A percentile compares a stretch with the other conserved stretches of the same genome.
Conservation (phyloP, 2,329 filamentous ascomycete genomes). For the Colletotrichum destructivum region DNA sequence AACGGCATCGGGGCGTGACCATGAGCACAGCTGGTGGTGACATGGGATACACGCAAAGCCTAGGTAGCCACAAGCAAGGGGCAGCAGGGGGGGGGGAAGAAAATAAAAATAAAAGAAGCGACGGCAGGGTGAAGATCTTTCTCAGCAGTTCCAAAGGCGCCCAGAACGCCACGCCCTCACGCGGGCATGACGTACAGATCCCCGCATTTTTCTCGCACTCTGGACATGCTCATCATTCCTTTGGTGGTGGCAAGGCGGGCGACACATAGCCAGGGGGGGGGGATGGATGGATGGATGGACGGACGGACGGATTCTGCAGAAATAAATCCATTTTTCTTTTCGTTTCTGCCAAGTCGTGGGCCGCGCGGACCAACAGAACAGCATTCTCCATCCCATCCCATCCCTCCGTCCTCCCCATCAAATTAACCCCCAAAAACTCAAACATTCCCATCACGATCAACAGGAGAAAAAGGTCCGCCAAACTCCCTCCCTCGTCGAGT, state of each 20-base stretch:
- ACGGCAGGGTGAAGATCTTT: conserved; percentile 20
- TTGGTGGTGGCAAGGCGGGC: conserved; percentile 14
- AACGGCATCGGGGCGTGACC: neutral
- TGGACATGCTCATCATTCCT: conserved; percentile 16
- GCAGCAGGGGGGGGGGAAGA: neutral
- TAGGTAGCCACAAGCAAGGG: neutral
- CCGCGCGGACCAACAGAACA: conserved; percentile 31
- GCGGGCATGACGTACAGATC: conserved; percentile 33
- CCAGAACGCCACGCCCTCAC: conserved; percentile 12
- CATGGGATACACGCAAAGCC: no score
- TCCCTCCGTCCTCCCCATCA: neutral
- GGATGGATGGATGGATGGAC: no score
- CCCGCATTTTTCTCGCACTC: conserved; percentile 13
- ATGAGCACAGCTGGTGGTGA: neutral
- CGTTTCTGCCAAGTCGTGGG: conserved; percentile 12
- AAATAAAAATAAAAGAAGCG: no score
- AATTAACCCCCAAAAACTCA: neutral
- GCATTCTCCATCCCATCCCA: neutral
- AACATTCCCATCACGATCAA: neutral
- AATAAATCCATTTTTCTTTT: neutral
- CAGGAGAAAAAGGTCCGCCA: conserved; percentile 32
- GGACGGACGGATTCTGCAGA: no score
- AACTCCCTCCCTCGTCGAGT: no score
- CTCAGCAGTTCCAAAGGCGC: neutral
- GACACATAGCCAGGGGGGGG: neutral